These are phyloP conservation scores for Balakata baccata DNA, from an alignment of 345 rosid genomes.

Conservation along the genomic window DNA sequence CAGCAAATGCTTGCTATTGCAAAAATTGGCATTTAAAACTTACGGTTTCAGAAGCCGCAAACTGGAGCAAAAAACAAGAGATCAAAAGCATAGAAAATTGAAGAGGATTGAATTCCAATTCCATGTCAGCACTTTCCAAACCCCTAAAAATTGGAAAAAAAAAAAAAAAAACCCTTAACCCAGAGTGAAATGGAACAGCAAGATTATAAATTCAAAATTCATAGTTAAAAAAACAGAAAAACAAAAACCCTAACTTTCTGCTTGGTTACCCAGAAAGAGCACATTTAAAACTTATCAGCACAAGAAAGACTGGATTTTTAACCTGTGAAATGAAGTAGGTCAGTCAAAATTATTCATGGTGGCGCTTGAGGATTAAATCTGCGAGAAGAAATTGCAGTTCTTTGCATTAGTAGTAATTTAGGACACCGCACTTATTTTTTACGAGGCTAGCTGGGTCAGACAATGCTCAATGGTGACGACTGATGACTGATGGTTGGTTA, in stretches of 20 bases:
- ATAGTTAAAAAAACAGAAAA: neutral
- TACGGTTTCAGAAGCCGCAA: conserved; percentile 38
- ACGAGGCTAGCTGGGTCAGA: neutral
- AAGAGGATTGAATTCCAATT: conserved; percentile 20
- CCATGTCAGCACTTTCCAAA: conserved; percentile 22
- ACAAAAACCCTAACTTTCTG: conserved; percentile 6
- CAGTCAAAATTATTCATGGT: neutral
- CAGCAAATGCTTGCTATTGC: neutral
- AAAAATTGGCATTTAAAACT: conserved; percentile 21
- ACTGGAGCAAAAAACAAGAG: conserved; percentile 19
- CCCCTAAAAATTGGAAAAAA: conserved; percentile 3
- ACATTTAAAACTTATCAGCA: neutral
- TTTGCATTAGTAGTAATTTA: neutral
- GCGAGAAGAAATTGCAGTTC: neutral
- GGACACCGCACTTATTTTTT: neutral
- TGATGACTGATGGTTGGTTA: no score
- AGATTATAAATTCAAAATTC: no score
- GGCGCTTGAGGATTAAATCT: neutral
- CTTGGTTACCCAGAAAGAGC: conserved; percentile 4
- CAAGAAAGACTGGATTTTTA: conserved; percentile 1
- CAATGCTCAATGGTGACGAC: neutral
- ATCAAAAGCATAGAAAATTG: conserved; percentile 23
- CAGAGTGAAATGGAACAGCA: neutral
- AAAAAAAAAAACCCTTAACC: no score
- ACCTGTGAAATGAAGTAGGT: conserved; percentile 5